phyloP scores from a whole-genome alignment of 495 filamentous ascomycete species.

The Pseudoneurospora amorphoporcata region DNA sequence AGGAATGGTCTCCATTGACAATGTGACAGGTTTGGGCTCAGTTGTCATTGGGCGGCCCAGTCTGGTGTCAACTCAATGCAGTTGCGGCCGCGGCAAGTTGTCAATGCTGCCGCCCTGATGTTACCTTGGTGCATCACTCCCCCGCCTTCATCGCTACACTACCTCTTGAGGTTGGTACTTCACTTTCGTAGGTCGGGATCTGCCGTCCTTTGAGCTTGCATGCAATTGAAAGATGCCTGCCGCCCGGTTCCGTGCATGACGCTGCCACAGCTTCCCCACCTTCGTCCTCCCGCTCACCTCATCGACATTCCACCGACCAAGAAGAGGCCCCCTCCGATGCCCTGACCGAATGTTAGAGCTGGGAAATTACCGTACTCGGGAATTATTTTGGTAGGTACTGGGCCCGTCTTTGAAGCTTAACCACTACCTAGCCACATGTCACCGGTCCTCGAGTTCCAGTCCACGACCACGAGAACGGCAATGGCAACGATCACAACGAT shows the following conservation, averaged over 20 bases:
- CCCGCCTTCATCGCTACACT: background rate
- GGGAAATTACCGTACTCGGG: background rate
- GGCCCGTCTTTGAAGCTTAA: background rate
- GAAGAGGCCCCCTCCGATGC: background rate
- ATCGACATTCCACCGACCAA: background rate
- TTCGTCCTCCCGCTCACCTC: background rate
- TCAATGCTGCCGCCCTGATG: background rate
- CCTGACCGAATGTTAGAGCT: background rate
- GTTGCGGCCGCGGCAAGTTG: background rate
- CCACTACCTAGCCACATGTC: background rate
- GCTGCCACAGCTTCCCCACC: background rate
- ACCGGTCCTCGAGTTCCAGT: background rate
- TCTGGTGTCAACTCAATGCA: background rate
- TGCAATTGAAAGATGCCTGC: background rate
- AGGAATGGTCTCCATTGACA: background rate
- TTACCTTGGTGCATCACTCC: background rate
- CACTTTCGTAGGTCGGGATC: background rate
- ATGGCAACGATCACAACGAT: background rate
- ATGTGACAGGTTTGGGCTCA: background rate
- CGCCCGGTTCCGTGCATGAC: background rate
- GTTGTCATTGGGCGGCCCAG: background rate
- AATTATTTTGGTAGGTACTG: background rate
- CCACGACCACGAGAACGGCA: background rate
- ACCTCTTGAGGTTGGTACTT: no score
- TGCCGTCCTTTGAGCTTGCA: background rate